Conservation (phyloP, 805 yeast species). For the Myxozyma mucilagina region DNA sequence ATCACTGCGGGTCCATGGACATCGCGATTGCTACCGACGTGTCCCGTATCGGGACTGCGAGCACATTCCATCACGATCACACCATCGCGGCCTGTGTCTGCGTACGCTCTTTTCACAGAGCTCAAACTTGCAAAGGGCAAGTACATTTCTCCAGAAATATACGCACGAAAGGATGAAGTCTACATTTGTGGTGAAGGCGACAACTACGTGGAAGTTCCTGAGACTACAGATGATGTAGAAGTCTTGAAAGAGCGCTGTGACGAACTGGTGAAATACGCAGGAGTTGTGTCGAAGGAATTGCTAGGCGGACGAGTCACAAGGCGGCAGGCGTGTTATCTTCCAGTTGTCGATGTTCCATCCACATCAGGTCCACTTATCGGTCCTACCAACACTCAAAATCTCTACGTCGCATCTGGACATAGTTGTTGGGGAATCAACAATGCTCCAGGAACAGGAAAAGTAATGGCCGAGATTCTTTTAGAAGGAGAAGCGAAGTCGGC, state of each 20-base stretch:
- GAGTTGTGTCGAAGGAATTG: slow-evolving; percentile 68
- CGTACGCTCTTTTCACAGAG: slow-evolving; percentile 93
- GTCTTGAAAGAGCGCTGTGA: slow-evolving; percentile 87
- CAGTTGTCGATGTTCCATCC: slow-evolving; percentile 90
- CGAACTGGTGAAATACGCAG: slow-evolving; percentile 76
- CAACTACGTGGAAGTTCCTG: slow-evolving; percentile 85
- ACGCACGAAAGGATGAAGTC: slow-evolving; percentile 93
- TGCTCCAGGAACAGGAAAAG: slow-evolving; percentile 95
- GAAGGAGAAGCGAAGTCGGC: slow-evolving; percentile 82
- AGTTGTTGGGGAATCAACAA: slow-evolving; percentile 99
- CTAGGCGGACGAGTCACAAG: slow-evolving; percentile 72
- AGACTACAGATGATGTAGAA: slow-evolving; percentile 89
- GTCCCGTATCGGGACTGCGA: slow-evolving; percentile 90
- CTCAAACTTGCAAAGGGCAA: slow-evolving; percentile 64
- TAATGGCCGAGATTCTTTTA: slow-evolving; percentile 80
- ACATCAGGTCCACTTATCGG: slow-evolving; percentile 93
- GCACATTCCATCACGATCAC: slow-evolving; percentile 93
- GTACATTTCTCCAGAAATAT: slow-evolving; percentile 88
- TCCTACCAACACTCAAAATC: slow-evolving; percentile 78
- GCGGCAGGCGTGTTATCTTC: slow-evolving; percentile 93
- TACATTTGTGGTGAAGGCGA: slow-evolving; percentile 98
- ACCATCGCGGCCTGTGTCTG: slow-evolving; percentile 80
- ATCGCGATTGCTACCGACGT: slow-evolving; percentile 80
- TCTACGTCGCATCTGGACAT: slow-evolving; percentile 87
- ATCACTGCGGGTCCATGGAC: slow-evolving; percentile 97